Base-by-base conservation (phyloP, 495 filamentous ascomycete species). In the Penicillium desertorum region DNA sequence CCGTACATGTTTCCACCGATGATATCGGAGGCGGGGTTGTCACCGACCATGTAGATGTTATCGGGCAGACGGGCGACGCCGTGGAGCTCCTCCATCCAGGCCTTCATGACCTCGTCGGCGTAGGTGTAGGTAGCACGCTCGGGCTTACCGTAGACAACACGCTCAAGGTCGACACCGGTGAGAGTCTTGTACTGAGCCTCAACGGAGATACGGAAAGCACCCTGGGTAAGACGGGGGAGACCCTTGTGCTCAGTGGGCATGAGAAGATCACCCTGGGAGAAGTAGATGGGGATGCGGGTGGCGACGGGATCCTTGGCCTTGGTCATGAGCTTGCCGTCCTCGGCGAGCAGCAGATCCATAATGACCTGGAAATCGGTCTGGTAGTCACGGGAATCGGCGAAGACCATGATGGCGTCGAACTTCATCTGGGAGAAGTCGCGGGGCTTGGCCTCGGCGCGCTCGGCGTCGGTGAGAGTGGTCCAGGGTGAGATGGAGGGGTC, bases 341-440 rank as follows among this genome's bases (percentile, higher is more conserved):
- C 83, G 32, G 86, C 85, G 4, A 86, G 82, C n/a, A 92, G 75
- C 39, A 92, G 79, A 69, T 94, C 90, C 61, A 94, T 83, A 70
- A 92, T 91, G 68, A 94, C 88, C 70, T 92, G 89, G 67, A 88
- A 81, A 68, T 94, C 90, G 30, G 88, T 89, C 27, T 86, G 87
- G 75, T 91, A 92, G 75, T 94, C 90, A 57, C 88, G 83, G 17
- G 86, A 88, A 75, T 92, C 89, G 55, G 86, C 87, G 73, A 92
- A 92, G 61, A 91, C 86, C 60, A 92, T 78, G 71, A 92, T 88
- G 57, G 88, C 88, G 27, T 92, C 86, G 67, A 92, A 91, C 71
- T 91, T 88, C 67, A 77, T 71, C 76, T 90, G 78, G 44, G 75
- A 80, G 69, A 85, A 87, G 63, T 87, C 80, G 3, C 89, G 84